Evolutionary conservation across 495 filamentous ascomycete genomes (phyloP), one percentile per base, ranked within the genome.

Genomic region (Penicillium mononematosum): DNA sequence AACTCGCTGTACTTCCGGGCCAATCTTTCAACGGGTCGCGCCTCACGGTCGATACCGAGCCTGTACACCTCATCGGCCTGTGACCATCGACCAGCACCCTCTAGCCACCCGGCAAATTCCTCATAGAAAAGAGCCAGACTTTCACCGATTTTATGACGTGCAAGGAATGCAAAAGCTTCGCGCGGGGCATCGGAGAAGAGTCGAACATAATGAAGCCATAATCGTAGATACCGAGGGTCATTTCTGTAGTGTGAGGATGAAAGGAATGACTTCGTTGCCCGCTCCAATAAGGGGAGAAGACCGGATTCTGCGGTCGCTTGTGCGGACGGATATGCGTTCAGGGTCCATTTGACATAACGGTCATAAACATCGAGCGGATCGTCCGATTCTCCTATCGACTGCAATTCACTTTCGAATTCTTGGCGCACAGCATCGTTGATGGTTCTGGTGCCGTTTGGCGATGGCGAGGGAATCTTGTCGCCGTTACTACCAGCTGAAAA

Each of bases 281-380:
- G 88, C 69, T 98, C 94, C 27, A 98, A 84, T 2, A 98, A 73
- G 4, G 87, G 87, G n/a, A 94, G 82, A 3, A 98, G 86, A 55
- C 91, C 88, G 9, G 92, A 96, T 66, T 94, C 85, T 1, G 88
- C 78, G n/a, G 92, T 94, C 38, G 91, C 90, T 73, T 96, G 91
- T 12, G 92, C 90, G 3, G 93, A 92, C 0, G 94, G 95, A 64
- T 97, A 98, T 14, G 93, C 90, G 67, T 96, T 90, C 17, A 98
- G 75, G 0, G 92, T 95, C 94, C 94, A 98, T 72, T 90, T 89
- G 24, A 97, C 90, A 65, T 98, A 98, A 69, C 95, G 87, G 63
- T 97, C 93, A 74, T 91, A 98, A 45, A 97, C 81, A 66, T 98
- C 95, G 34, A 98, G 84, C 3, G 94, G 94, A 65, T 98, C 94